Percentiles rank a stretch among this genome's conserved stretches.
Evolutionary conservation across 176 grass and related monocot genomes (phyloP).

Genomic region (Musa acuminata): DNA sequence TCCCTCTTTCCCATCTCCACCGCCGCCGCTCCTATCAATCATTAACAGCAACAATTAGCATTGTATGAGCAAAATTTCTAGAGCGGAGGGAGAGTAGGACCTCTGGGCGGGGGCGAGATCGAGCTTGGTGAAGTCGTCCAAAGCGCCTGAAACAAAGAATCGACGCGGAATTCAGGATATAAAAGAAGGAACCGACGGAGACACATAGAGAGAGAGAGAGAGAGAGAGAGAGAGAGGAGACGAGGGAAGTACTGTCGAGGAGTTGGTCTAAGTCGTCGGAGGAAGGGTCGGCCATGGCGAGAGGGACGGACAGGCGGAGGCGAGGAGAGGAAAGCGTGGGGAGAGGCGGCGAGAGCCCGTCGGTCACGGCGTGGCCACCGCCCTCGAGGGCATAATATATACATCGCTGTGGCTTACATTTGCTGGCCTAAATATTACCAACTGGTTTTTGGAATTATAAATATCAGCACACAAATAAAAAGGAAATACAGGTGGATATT

Average conservation of each 20-base stretch:
- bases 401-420: neutral
- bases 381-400: neutral
- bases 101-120: slow-evolving; percentile 16
- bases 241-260: slow-evolving; percentile 22
- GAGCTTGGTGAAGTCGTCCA: slow-evolving; percentile 28
- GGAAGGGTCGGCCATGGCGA: slow-evolving; percentile 32
- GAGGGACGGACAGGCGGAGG: neutral
- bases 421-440: too few relatives aligned
- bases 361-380: neutral
- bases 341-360: neutral
- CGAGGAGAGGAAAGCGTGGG: neutral
- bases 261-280: slow-evolving; percentile 38
- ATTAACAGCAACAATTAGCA: neutral
- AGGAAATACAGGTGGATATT: too few relatives aligned
- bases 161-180: neutral
- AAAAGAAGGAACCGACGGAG: neutral
- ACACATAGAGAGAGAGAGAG: neutral
- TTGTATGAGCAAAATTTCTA: too few relatives aligned
- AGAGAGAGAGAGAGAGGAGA: too few relatives aligned
- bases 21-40: slow-evolving; percentile 9
- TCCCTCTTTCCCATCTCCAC: neutral
- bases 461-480: too few relatives aligned
- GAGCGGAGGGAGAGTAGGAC: neutral
- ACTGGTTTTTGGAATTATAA: too few relatives aligned
- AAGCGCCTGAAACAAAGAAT: slow-evolving; percentile 27